Base-by-base conservation (phyloP, 1,139 yeast species). In the Scheffersomyces insectosa region DNA sequence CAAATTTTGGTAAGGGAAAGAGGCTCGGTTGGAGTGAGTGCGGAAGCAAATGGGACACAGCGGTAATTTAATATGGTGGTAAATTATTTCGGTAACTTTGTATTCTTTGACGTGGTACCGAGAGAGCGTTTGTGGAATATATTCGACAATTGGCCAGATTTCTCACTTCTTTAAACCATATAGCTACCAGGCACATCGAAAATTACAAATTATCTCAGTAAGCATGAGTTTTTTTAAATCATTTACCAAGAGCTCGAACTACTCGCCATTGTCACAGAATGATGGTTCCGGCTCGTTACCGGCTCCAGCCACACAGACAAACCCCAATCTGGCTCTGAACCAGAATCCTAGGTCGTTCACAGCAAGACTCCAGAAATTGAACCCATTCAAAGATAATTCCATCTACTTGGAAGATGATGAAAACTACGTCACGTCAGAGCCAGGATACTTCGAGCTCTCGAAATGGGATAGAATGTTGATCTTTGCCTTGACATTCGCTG, bases 391-490 rank as follows among this genome's bases (percentile, higher is more conserved):
- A 35, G 58, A 57, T 29, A 59, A 57, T 42, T 67, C 72, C 10
- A 67, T 71, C 1, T 69, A 69, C 52, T 59, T 74, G 28, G 70
- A 60, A 23, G 79, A 73, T 43, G 77, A 73, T 16, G 75, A 70
- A 7, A 69, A 70, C 48, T 70, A 70, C 48, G 79, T 72, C 31
- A 71, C 78, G 1, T 58, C 74, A 1, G 74, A 73, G 12, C 77
- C 78, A 0, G 78, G 79, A 4, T 65, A 66, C 51, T 68, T 77
- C 46, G 78, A 74, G 44, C 65, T 82, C 25, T 77, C 83, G 3
- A 66, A 79, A 42, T 80, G 83, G 80, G 87, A 82, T 56, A 62
- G 85, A 45, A 71, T 80, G 68, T 61, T 82, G 12, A 68, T 82
- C 4, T 82, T 82, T 59, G 78, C 72, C 2, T 69, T 81, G 34